phyloP scores from a whole-genome alignment of 1,284 basidiomycete genomes.

The Puccinia hordei region DNA sequence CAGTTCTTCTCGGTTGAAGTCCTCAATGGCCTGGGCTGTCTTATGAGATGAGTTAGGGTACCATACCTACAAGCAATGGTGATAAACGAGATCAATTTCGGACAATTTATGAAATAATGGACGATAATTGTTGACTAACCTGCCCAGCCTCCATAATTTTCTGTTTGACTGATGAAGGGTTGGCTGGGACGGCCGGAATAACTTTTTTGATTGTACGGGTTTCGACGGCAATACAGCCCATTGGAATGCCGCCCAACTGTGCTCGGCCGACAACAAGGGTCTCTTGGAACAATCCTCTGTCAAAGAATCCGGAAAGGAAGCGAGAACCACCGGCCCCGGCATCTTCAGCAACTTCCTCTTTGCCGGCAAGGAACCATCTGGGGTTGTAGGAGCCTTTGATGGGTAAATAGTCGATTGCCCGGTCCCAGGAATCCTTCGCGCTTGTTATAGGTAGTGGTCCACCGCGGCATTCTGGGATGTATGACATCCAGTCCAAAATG shows the following conservation, averaged over 20 bases:
- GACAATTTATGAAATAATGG: not conserved
- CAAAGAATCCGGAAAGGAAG: constrained; percentile 90
- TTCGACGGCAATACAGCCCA: constrained; percentile 96
- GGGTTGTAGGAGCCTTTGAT: constrained; percentile 96
- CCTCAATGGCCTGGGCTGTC: constrained; percentile 98
- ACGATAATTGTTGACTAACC: constrained; percentile 51
- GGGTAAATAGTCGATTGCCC: constrained; percentile 83
- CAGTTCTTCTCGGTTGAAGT: constrained; percentile 94
- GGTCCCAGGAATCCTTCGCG: constrained; percentile 82
- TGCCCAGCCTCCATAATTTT: constrained; percentile 99
- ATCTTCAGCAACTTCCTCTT: constrained; percentile 72
- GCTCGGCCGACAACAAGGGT: constrained; percentile 97
- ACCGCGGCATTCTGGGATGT: constrained; percentile 79
- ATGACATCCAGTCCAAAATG: constrained; percentile 93
- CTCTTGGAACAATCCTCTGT: constrained; percentile 93
- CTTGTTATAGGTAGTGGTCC: constrained; percentile 73
- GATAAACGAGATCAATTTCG: not conserved
- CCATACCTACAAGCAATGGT: constrained; percentile 67
- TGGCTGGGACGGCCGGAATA: constrained; percentile 97
- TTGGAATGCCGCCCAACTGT: constrained; percentile 92
- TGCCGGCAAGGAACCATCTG: constrained; percentile 95
- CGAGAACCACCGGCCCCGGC: constrained; percentile 62
- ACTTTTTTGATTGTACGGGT: constrained; percentile 96
- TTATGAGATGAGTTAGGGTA: constrained; percentile 99
- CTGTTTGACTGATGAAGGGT: constrained; percentile 94